Conservation (phyloP, 2,329 filamentous ascomycete genomes). For the Pezicula rhizophila region DNA sequence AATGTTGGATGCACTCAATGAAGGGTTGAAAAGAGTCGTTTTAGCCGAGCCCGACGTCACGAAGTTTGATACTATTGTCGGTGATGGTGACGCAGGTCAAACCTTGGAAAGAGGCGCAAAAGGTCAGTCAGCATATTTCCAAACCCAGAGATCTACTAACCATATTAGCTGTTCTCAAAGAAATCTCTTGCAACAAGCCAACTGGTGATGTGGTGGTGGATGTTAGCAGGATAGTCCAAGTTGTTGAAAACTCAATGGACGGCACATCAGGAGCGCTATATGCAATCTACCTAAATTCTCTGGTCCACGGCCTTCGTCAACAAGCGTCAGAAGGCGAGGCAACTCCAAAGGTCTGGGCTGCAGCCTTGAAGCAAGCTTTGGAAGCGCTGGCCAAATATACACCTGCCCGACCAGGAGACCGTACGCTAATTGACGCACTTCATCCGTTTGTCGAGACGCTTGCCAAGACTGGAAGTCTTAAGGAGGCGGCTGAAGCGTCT, state of each 20-base stretch:
- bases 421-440: slow-evolving; percentile 85
- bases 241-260: slow-evolving; percentile 67
- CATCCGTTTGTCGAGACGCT: slow-evolving; percentile 79
- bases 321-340: slow-evolving; percentile 26
- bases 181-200: slow-evolving; percentile 35
- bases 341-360: slow-evolving; percentile 46
- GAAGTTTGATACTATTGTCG: slow-evolving; percentile 63
- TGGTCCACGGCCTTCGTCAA: slow-evolving; percentile 43
- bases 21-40: slow-evolving; percentile 53
- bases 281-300: slow-evolving; percentile 68
- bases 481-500: slow-evolving; percentile 69
- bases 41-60: slow-evolving; percentile 60
- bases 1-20: slow-evolving; percentile 46
- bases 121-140: slow-evolving; percentile 21
- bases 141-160: slow-evolving; percentile 17
- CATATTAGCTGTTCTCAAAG: slow-evolving; percentile 34
- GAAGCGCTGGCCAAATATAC: slow-evolving; percentile 75
- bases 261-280: slow-evolving; percentile 72
- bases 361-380: slow-evolving; percentile 65
- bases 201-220: slow-evolving; percentile 54
- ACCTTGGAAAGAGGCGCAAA: slow-evolving; percentile 66
- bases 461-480: slow-evolving; percentile 56
- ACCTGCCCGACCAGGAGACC: slow-evolving; percentile 80
- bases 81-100: slow-evolving; percentile 67
- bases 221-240: slow-evolving; percentile 52